Evolutionary conservation across 2,329 filamentous ascomycete genomes (phyloP), one percentile per base, ranked within the genome.

Genomic region (Colletotrichum siamense): DNA sequence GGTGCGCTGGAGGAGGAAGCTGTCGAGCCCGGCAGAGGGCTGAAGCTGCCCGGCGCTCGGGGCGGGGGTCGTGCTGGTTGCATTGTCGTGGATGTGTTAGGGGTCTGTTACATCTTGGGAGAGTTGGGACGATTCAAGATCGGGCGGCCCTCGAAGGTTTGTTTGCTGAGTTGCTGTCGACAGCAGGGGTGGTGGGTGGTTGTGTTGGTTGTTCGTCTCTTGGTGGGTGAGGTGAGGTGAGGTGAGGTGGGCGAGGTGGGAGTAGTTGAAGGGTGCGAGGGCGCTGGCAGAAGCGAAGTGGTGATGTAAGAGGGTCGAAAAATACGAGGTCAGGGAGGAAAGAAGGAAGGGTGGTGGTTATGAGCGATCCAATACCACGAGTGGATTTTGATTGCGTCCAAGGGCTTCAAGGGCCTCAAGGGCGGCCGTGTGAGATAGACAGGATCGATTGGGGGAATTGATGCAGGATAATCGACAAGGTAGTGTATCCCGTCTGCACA

Each of bases 1-100:
- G 24, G 82, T 75, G 83, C 74, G 65, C 82, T 79, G 28, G 30
- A 36, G 28, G 30, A 34, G 74, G 82, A 78, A 62, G 81, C 79
- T 22, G 79, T 78, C 26, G 78, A 78, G 66, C 80, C 81, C 59
- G 88, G 85, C 77, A 91, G 83, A 76, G 90, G 88, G 76, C 89
- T 89, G 85, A 92, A 92, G 86, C 89, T 90, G 77, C 90, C 89
- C 32, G 89, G 89, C 76, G 87, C 88, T 77, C 88, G 86, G 62
- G 86, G 85, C 75, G 85, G 84, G 85, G 87, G 86, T 80, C 87
- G 85, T 79, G 85, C 83, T 79, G 86, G 86, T 82, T 90, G 88
- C 88, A 90, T 90, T 81, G 82, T 86, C 77, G 75, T 77, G 78
- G 80, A 81, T 78, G 79, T 67, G 69, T 78, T 77, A 79, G 75